Evolutionary conservation across 805 yeast species (phyloP).

Genomic region (Scheffersomyces amazonensis): DNA sequence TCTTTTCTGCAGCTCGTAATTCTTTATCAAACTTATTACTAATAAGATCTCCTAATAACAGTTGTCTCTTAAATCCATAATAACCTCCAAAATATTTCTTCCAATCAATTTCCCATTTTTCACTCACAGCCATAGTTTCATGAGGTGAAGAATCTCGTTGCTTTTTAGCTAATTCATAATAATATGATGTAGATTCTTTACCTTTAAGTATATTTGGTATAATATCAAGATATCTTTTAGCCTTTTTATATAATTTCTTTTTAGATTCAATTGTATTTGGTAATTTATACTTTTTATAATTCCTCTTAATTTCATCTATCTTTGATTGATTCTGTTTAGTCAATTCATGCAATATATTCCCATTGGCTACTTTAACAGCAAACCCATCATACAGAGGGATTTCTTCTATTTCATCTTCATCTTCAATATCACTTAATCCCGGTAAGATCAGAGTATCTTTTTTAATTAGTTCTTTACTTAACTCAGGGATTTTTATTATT

Average conservation of each 20-base stretch:
- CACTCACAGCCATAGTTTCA: constrained; percentile 44
- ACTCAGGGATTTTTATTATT: neutral
- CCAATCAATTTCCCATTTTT: constrained; percentile 46
- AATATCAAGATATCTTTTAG: constrained; percentile 24
- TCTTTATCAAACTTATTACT: constrained; percentile 23
- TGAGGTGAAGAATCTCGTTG: constrained; percentile 36
- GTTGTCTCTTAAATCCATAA: constrained; percentile 58
- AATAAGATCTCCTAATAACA: constrained; percentile 45
- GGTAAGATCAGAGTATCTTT: neutral
- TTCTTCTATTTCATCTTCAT: neutral
- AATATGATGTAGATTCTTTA: constrained; percentile 38
- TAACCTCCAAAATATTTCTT: constrained; percentile 53
- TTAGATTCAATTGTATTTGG: constrained; percentile 28
- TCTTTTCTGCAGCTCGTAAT: constrained; percentile 21
- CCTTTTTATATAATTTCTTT: constrained; percentile 22
- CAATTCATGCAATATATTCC: constrained; percentile 3
- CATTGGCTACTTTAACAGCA: neutral
- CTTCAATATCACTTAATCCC: neutral
- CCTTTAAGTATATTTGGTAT: constrained; percentile 46
- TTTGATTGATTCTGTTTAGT: constrained; percentile 10
- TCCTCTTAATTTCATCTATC: constrained; percentile 9
- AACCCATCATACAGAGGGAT: neutral
- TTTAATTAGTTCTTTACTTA: neutral
- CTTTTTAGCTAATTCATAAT: constrained; percentile 48
- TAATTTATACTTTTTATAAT: constrained; percentile 13